A percentile compares a stretch with the other conserved stretches of the same genome.
phyloP scores from a whole-genome alignment of 257 asterid species.

The Lycium barbarum region DNA sequence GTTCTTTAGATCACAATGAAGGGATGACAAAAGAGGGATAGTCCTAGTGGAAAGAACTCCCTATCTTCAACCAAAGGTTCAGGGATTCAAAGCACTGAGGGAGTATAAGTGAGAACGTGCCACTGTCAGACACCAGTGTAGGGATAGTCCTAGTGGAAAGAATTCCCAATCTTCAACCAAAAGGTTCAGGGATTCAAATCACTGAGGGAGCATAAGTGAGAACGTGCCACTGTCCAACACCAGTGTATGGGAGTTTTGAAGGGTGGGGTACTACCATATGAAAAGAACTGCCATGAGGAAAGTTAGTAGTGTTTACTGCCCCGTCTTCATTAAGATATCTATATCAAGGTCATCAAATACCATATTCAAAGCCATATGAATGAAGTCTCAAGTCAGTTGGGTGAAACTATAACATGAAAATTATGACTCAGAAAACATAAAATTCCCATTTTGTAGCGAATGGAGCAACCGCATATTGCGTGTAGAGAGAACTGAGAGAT shows the following conservation, averaged over 20 bases:
- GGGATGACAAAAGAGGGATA: slow-evolving; percentile 11
- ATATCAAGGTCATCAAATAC: not conserved
- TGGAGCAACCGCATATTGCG: not conserved
- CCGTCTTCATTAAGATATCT: not conserved
- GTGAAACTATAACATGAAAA: not conserved
- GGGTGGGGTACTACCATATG: not conserved
- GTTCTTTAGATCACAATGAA: slow-evolving; percentile 6
- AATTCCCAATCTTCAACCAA: slow-evolving; percentile 8
- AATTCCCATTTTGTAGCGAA: not conserved
- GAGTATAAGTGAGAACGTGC: not conserved
- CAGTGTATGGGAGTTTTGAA: not conserved
- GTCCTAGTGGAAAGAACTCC: not conserved
- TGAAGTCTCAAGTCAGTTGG: slow-evolving; percentile 17
- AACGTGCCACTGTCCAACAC: slow-evolving; percentile 3
- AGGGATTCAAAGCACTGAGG: slow-evolving; percentile 5
- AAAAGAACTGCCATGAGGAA: slow-evolving; percentile 6
- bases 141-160: not conserved
- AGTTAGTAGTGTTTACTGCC: not conserved
- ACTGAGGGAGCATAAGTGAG: not conserved
- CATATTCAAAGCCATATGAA: not conserved
- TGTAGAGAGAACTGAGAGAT: slow-evolving; percentile 22
- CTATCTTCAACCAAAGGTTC: slow-evolving; percentile 5
- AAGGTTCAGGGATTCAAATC: not conserved
- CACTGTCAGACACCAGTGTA: not conserved
- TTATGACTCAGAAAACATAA: slow-evolving; percentile 10